phyloP scores from a whole-genome alignment of 129 eudicot genomes.

The Kitagawia praeruptora region DNA sequence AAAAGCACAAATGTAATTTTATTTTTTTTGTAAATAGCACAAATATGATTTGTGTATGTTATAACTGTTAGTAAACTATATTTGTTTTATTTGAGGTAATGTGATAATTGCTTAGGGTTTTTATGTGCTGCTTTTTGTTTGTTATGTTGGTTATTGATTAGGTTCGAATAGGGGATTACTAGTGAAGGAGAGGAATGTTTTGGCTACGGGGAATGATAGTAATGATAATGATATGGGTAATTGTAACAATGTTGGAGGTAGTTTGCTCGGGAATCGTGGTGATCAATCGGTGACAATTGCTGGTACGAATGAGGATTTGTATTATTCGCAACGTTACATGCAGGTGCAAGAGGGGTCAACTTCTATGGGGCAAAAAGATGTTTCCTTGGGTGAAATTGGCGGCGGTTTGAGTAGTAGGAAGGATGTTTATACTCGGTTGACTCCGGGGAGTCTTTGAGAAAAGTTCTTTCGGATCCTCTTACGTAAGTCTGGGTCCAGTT shows the following conservation, averaged over 20 bases:
- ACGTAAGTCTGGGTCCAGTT: conserved; percentile 45
- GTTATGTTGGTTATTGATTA: conserved; percentile 4
- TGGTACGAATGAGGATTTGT: conserved; percentile 45
- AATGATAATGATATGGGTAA: not conserved
- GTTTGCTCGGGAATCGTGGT: conserved; percentile 27
- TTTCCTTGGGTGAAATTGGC: conserved; percentile 43
- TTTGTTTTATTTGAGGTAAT: not conserved
- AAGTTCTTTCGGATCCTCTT: conserved; percentile 69
- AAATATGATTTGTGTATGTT: no score
- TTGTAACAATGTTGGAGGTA: conserved; percentile 24
- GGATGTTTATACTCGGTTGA: conserved; percentile 43
- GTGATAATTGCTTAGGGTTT: not conserved
- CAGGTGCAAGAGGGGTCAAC: conserved; percentile 53
- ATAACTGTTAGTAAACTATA: not conserved
- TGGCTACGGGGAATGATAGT: conserved; percentile 25
- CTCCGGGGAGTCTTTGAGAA: conserved; percentile 65
- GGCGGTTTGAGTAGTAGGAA: conserved; percentile 71
- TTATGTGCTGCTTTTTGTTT: not conserved
- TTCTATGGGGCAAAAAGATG: conserved; percentile 40
- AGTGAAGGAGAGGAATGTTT: conserved; percentile 39
- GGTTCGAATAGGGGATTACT: conserved; percentile 32
- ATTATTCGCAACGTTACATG: conserved; percentile 37
- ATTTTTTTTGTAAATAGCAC: no score
- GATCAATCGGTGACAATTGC: conserved; percentile 38
- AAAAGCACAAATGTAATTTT: no score